phyloP scores from a whole-genome alignment of 345 rosid species.

The Passiflora organensis region DNA sequence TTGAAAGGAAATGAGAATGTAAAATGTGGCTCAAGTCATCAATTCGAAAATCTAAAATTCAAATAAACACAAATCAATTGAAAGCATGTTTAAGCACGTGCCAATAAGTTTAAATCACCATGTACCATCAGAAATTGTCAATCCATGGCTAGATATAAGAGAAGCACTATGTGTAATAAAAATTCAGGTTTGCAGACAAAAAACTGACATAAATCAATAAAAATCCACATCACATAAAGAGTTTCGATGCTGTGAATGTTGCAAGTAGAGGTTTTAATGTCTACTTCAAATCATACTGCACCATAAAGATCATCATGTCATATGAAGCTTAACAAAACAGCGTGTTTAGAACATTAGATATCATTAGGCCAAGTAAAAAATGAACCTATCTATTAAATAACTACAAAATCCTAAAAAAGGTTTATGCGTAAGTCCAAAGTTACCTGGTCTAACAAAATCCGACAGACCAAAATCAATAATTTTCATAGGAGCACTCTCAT shows the following conservation, averaged over 20 bases:
- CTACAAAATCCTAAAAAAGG: not conserved
- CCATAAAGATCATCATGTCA: too few relatives aligned
- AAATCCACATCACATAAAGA: not conserved
- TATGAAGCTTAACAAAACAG: not conserved
- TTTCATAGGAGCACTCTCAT: constrained; percentile 75
- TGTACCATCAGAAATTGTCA: too few relatives aligned
- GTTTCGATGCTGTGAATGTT: not conserved
- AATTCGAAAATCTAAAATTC: not conserved
- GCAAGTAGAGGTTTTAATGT: too few relatives aligned
- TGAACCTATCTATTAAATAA: not conserved
- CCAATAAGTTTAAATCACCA: too few relatives aligned
- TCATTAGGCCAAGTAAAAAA: too few relatives aligned
- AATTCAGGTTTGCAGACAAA: too few relatives aligned
- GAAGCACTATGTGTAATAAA: too few relatives aligned
- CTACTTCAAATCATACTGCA: too few relatives aligned
- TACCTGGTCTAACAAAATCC: constrained; percentile 77
- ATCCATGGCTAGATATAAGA: too few relatives aligned
- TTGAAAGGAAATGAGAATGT: not conserved
- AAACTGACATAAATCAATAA: too few relatives aligned
- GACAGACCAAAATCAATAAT: constrained; percentile 79
- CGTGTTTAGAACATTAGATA: not conserved
- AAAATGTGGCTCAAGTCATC: not conserved
- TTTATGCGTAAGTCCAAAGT: constrained; percentile 9
- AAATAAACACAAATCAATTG: not conserved
- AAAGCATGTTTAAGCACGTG: too few relatives aligned